Evolutionary conservation across 441 rosid species (phyloP).

Genomic region (Gossypium schwendimanii): DNA sequence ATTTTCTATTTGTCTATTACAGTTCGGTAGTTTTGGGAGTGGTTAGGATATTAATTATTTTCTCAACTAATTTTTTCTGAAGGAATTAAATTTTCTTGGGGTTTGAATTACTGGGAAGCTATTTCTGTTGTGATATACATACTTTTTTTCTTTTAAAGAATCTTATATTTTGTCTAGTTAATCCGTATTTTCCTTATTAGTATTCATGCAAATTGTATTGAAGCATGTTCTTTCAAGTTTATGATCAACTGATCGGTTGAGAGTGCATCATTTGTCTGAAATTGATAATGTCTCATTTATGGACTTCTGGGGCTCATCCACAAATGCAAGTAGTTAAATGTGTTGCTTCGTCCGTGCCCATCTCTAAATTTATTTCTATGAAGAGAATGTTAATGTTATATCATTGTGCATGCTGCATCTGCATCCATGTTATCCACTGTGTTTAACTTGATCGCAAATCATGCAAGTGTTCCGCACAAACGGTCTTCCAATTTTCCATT

Average conservation of each 20-base stretch:
- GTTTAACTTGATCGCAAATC: background rate
- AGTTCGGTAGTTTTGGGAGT: constrained; percentile 6
- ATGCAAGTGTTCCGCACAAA: background rate
- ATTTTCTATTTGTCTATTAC: constrained; percentile 9
- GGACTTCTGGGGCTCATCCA: background rate
- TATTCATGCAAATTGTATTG: background rate
- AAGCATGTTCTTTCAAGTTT: background rate
- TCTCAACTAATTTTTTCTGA: background rate
- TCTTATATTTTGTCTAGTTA: background rate
- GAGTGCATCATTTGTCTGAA: background rate
- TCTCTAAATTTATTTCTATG: background rate
- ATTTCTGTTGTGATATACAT: background rate
- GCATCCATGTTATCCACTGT: background rate
- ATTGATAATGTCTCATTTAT: background rate
- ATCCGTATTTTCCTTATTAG: background rate
- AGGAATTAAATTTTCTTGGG: background rate
- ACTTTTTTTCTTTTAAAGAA: background rate
- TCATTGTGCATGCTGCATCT: background rate
- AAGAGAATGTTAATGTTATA: background rate
- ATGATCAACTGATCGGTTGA: background rate
- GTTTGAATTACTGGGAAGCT: background rate
- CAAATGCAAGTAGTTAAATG: background rate
- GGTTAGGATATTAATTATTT: constrained; percentile 19
- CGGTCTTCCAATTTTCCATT: background rate
- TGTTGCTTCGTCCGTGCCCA: background rate